phyloP scores from a whole-genome alignment of 441 rosid genomes.

The Pelargonium citronellum region DNA sequence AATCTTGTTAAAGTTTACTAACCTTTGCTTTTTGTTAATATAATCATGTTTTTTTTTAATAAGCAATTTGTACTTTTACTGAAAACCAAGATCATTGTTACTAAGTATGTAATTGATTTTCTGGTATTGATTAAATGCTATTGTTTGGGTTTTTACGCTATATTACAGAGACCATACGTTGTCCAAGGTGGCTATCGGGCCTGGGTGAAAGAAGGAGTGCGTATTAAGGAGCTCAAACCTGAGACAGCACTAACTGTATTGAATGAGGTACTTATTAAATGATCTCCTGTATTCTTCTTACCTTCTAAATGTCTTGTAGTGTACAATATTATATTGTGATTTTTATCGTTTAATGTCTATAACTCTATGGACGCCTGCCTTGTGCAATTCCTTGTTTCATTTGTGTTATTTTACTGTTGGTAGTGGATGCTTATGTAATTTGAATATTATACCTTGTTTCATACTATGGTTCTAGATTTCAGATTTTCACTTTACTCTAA shows the following conservation, averaged over 20 bases:
- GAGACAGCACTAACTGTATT: slow-evolving; percentile 73
- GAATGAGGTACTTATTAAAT: slow-evolving; percentile 54
- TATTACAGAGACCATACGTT: slow-evolving; percentile 63
- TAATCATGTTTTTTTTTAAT: no score
- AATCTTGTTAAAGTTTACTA: neutral
- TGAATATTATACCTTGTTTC: no score
- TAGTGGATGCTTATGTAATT: neutral
- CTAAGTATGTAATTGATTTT: neutral
- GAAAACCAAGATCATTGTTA: slow-evolving; percentile 2
- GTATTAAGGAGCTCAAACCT: slow-evolving; percentile 71
- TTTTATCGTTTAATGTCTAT: neutral
- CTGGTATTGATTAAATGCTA: slow-evolving; percentile 11
- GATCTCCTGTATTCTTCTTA: neutral
- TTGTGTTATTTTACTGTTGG: neutral
- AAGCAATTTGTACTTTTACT: no score
- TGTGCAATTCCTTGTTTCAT: neutral
- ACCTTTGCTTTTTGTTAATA: no score
- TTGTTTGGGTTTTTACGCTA: slow-evolving; percentile 18
- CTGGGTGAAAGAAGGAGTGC: slow-evolving; percentile 74
- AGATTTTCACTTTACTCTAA: slow-evolving; percentile 11
- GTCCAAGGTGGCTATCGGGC: slow-evolving; percentile 83
- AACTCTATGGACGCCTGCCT: neutral
- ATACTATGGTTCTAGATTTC: slow-evolving; percentile 8
- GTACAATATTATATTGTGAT: neutral
- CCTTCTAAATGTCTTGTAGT: slow-evolving; percentile 1